phyloP scores from a whole-genome alignment of 2,329 filamentous ascomycete species.

The Fusarium annulatum region DNA sequence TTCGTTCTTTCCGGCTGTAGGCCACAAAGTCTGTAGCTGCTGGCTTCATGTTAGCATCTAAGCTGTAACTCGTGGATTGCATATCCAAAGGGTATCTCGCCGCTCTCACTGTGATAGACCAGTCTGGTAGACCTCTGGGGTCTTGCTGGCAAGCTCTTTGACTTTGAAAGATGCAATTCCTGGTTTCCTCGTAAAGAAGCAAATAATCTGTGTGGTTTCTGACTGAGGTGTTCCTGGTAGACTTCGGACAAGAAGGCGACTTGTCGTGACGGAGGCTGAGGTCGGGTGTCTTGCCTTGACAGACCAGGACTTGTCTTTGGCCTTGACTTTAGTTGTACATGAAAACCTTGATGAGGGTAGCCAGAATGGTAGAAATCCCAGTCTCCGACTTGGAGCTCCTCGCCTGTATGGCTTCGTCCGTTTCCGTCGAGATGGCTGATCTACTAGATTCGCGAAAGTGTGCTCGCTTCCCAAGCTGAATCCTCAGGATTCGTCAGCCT shows the following conservation, averaged over 20 bases:
- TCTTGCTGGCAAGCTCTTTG: background rate
- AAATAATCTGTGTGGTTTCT: too few species aligned
- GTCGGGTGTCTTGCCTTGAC: too few species aligned
- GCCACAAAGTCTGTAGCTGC: background rate
- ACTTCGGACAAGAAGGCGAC: too few species aligned
- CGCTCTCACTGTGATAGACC: background rate
- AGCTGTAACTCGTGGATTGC: background rate
- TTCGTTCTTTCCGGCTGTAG: background rate
- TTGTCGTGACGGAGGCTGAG: too few species aligned
- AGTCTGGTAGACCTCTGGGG: background rate
- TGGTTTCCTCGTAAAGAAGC: background rate
- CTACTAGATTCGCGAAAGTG: accelerated
- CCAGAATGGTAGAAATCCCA: background rate
- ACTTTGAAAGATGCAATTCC: background rate
- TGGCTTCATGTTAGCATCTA: background rate
- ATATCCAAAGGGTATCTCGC: too few species aligned
- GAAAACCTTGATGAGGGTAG: background rate
- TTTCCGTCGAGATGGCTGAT: background rate
- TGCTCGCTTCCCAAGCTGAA: too few species aligned
- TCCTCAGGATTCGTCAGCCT: accelerated
- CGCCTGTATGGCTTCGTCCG: background rate
- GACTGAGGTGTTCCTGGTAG: too few species aligned
- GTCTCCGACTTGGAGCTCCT: background rate
- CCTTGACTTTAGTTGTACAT: background rate
- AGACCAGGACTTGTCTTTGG: background rate